phyloP scores from a whole-genome alignment of 2,329 filamentous ascomycete genomes.

The Thelonectria blattea region DNA sequence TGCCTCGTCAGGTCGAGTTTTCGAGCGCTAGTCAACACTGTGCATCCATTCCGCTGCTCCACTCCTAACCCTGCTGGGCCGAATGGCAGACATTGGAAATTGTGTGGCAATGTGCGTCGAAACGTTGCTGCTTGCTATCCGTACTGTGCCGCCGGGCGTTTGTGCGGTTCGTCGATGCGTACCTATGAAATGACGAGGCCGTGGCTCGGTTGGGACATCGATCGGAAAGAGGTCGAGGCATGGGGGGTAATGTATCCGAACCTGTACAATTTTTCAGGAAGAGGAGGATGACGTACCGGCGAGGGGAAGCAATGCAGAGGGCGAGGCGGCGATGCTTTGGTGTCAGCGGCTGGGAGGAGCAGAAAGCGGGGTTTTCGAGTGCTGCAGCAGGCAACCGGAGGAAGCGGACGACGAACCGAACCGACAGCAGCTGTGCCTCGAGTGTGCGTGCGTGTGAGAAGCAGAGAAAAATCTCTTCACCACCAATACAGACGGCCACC shows the following conservation, averaged over 20 bases:
- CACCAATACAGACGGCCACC: slow-evolving; percentile 6
- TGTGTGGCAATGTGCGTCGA: background rate
- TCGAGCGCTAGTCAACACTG: background rate
- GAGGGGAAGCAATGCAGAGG: background rate
- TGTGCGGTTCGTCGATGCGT: background rate
- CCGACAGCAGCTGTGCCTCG: slow-evolving; percentile 7
- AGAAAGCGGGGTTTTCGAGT: background rate
- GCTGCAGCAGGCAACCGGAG: background rate
- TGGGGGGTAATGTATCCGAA: background rate
- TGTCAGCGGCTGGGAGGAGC: background rate
- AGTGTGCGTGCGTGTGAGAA: slow-evolving; percentile 2
- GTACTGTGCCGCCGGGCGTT: background rate
- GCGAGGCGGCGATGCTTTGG: background rate
- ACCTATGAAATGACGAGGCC: background rate
- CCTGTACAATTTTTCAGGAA: background rate
- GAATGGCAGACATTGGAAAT: background rate
- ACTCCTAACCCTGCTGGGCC: background rate
- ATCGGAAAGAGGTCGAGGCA: background rate
- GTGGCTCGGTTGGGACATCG: background rate
- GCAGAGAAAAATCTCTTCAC: slow-evolving; percentile 13
- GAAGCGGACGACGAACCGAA: background rate
- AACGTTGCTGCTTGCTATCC: background rate
- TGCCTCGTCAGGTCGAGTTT: slow-evolving; percentile 1
- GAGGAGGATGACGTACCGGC: slow-evolving; percentile 15
- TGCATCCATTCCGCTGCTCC: slow-evolving; percentile 7